Base-by-base conservation (phyloP, 2,329 filamentous ascomycete genomes). In the Eutypella sp. region DNA sequence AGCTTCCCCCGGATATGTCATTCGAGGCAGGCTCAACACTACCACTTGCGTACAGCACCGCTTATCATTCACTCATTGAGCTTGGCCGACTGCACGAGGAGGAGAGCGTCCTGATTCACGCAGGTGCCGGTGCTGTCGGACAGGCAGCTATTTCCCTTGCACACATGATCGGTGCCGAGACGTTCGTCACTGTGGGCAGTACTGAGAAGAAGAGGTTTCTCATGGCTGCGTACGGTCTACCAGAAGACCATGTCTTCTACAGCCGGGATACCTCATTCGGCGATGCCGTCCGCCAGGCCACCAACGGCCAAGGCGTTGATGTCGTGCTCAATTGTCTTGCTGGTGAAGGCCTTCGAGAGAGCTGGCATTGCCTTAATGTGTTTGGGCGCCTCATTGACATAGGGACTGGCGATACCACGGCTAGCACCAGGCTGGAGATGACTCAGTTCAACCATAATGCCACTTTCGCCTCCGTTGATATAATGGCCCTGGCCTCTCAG, bases 361-460 rank as follows among this genome's bases (percentile, higher is more conserved):
- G 59, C 42, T 64, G 59, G 60, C 56, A 54, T 29, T 59, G 58
- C 27, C 46, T 64, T 22, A 55, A 56, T 46, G 59, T 55, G 47
- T 63, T 64, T 47, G 60, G 61, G 6, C 57, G 60, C 10, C 46
- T 62, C 24, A 47, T 63, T 15, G 56, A 63, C 42, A 55, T 64
- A 44, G 53, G 60, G 9, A 52, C 54, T 13, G 56, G 50, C 7
- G 57, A 61, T 34, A 42, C 51, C 20, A 50, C 47, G 44, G 51
- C 53, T 9, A 57, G 49, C 44, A 67, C 63, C 2, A 60, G 68
- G 2, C 58, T 80, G 0, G 72, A 77, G 37, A 72, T 79, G 67
- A 55, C 64, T n/a, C 68, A 69, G n/a, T 70, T 74, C 40, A 69
- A 73, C 31, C 65, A 62, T 50, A 76, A 75, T 49, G 66, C 67